Evolutionary conservation across 306 rosid genomes (phyloP), one percentile per base, ranked within the genome.

Genomic region (Quercus suber): DNA sequence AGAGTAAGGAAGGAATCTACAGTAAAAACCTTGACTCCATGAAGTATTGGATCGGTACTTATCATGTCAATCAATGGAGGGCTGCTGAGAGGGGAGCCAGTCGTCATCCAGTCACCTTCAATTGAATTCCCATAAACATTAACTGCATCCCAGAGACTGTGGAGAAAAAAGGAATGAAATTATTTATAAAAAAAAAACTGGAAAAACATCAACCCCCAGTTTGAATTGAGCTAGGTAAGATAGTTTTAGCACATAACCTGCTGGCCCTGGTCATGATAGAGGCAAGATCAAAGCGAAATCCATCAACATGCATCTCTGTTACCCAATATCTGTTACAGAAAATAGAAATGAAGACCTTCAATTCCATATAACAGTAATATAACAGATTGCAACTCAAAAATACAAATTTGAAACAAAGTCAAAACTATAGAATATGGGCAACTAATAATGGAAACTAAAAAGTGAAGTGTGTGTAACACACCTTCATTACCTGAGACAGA

Each of bases 201-300:
- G 82, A 79, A 67, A 75, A 80, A 70, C 43, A 73, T 21, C 57
- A 30, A 55, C 73, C 59, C 76, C 70, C 73, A 5, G 55, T 59
- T 83, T 55, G 61, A 81, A 73, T 76, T 77, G 25, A 79, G n/a
- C 35, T 51, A 64, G 10, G 64, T 55, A 12, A 35, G 18, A 31
- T 33, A 33, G 52, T 33, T 67, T 67, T 52, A 63, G 67, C 58
- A 67, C 74, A 82, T 79, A 84, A 95, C 99, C 99, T 95, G 98
- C 93, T 91, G 79, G 88, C 80, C 89, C 98, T 89, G 79, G 97
- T 89, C 97, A 95, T 90, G 78, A 95, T 95, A 53, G 98, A 93
- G 76, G 99, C 99, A 84, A 95, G 98, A 89, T 95, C 99, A 79
- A 95, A 95, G 87, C 99, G 98, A 92, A 95, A 95, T 78, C 98